These are phyloP conservation scores for Aaosphaeria pasadenensis DNA, from an alignment of 2,329 filamentous ascomycete genomes.

Conservation along the genomic window DNA sequence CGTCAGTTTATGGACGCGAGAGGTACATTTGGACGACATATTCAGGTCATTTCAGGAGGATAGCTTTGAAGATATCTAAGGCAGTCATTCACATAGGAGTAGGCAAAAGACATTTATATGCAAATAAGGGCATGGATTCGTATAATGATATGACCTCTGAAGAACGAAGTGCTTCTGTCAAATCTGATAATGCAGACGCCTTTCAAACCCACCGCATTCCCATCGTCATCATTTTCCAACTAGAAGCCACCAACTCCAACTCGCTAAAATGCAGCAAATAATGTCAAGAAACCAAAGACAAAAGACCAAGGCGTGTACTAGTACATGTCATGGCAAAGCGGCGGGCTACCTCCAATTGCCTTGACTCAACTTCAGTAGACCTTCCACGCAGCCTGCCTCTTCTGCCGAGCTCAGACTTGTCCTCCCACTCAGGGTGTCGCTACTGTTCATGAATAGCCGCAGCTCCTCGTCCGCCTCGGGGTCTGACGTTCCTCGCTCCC, in stretches of 20 bases:
- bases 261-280: not conserved
- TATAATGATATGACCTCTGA: too few species aligned
- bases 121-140: too few species aligned
- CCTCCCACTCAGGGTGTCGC: slow-evolving; percentile 49
- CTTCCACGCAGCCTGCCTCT: slow-evolving; percentile 86
- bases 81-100: too few species aligned
- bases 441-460: slow-evolving; percentile 68
- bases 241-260: not conserved
- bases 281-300: not conserved
- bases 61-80: too few species aligned
- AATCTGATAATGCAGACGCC: too few species aligned
- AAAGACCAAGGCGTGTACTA: not conserved
- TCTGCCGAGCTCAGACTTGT: slow-evolving; percentile 48
- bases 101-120: too few species aligned
- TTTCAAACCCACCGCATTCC: too few species aligned
- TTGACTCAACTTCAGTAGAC: slow-evolving; percentile 83
- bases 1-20: too few species aligned
- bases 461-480: slow-evolving; percentile 61
- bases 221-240: too few species aligned
- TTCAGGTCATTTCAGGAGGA: too few species aligned
- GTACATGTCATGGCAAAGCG: not conserved
- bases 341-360: slow-evolving; percentile 70
- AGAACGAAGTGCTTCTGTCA: too few species aligned
- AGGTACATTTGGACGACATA: too few species aligned
- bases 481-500: slow-evolving; percentile 26